Evolutionary conservation across 2,329 filamentous ascomycete species (phyloP).

Genomic region (Fusarium setosum): DNA sequence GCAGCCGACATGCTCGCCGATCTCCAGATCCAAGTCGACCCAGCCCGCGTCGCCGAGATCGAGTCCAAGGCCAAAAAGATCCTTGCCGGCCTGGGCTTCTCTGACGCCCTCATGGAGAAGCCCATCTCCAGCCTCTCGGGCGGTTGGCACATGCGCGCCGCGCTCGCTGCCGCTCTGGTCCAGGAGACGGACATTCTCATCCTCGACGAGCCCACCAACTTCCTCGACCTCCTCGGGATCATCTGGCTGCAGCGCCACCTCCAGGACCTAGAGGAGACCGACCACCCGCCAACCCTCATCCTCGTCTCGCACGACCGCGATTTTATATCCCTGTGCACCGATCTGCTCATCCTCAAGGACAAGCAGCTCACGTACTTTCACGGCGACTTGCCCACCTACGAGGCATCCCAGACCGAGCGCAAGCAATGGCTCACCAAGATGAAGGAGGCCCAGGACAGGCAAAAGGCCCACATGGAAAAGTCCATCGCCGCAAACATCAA

Average conservation of each 20-base stretch:
- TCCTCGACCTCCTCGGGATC: constrained; percentile 83
- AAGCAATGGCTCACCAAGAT: constrained; percentile 76
- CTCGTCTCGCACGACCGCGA: constrained; percentile 88
- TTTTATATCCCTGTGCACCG: constrained; percentile 81
- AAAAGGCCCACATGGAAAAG: constrained; percentile 83
- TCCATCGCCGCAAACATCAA: constrained; percentile 81
- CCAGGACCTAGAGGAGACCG: constrained; percentile 62
- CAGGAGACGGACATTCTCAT: constrained; percentile 82
- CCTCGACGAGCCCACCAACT: constrained; percentile 90
- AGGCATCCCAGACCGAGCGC: constrained; percentile 74
- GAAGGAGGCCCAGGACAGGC: constrained; percentile 85
- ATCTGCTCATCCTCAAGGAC: constrained; percentile 81
- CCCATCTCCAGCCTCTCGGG: constrained; percentile 77
- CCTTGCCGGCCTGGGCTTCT: constrained; percentile 78
- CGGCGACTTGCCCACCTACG: constrained; percentile 79
- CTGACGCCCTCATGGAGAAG: constrained; percentile 68
- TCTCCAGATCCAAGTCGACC: constrained; percentile 75
- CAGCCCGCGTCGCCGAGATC: constrained; percentile 70
- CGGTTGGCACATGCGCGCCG: constrained; percentile 79
- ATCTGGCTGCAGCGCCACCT: constrained; percentile 86
- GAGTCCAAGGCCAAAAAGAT: constrained; percentile 75
- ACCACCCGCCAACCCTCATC: constrained; percentile 73
- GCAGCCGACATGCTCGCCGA: constrained; percentile 77
- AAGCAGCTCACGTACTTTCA: constrained; percentile 79
- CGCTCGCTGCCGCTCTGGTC: constrained; percentile 73